phyloP scores from a whole-genome alignment of 768 basidiomycete genomes.

The Auriscalpium microsporum region DNA sequence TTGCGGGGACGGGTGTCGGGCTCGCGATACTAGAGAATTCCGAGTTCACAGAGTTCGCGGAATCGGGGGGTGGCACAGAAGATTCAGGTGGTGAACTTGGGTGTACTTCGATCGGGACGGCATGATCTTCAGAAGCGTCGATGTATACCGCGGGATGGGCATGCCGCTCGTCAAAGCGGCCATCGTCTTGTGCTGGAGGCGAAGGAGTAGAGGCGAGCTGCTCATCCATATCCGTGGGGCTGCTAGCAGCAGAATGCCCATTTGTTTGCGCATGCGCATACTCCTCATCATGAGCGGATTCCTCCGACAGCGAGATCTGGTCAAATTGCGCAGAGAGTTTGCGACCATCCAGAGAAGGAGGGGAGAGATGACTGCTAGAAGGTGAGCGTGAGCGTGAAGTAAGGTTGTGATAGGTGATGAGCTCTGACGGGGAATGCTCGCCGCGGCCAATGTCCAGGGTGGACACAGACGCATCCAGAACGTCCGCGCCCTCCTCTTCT shows the following conservation, averaged over 20 bases:
- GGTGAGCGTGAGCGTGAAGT: constrained; percentile 14
- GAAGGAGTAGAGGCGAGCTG: neutral
- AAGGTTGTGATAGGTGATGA: constrained; percentile 1
- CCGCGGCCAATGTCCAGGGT: constrained; percentile 43
- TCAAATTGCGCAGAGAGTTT: constrained; percentile 16
- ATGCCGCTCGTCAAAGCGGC: neutral
- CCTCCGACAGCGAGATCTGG: constrained; percentile 20
- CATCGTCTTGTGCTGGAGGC: neutral
- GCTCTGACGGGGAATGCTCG: constrained; percentile 9
- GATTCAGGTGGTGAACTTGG: constrained; percentile 1
- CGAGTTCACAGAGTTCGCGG: constrained; percentile 13
- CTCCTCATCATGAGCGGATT: neutral
- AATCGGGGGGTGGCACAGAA: constrained; percentile 9
- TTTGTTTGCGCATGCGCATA: neutral
- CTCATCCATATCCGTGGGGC: neutral
- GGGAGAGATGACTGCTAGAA: constrained; percentile 14
- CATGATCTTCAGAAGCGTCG: neutral
- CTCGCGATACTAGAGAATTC: neutral
- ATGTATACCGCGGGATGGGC: neutral
- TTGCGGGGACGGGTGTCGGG: neutral
- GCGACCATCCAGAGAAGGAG: neutral
- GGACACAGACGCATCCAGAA: constrained; percentile 43
- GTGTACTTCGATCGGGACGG: neutral
- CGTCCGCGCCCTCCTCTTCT: constrained; percentile 19
- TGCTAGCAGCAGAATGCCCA: neutral